Evolutionary conservation across 495 filamentous ascomycete species (phyloP), one percentile per base, ranked within the genome.

Genomic region (Usnea hakonensis): DNA sequence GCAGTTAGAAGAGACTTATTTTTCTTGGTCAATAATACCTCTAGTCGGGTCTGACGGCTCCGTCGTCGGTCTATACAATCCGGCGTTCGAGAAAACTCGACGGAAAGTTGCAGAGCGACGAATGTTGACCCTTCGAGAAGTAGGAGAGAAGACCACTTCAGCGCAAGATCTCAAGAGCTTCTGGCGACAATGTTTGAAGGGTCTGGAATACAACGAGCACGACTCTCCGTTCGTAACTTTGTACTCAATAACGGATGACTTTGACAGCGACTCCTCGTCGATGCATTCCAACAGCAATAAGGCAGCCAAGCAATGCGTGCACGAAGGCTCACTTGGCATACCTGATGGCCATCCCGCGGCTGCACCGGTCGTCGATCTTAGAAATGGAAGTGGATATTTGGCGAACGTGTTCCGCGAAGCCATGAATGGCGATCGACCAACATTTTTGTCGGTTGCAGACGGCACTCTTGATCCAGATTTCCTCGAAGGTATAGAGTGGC

Each of bases 11-110:
- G 87, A 90, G 70, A 81, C 84, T 0, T 87, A 83, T 67, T 88
- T 88, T 70, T 81, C 80, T 58, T 88, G 85, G 85, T 82, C 81
- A 1, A 80, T 88, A 57, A 83, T 87, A 14, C 85, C 85, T 14
- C 71, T 88, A 52, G 78, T 88, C n/a, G 85, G 84, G 2, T 75
- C 72, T 17, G 80, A 86, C 64, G 85, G 85, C 2, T 74, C 74
- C 10, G 82, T 86, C 28, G 77, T 82, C n/a, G 85, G 83, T n/a
- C 69, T 87, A 2, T 87, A 84, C 64, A 87, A 88, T 65, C 85
- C 85, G 23, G 81, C 83, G 0, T 88, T 88, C 62, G 85, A 88
- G 57, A 86, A 86, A 65, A 87, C 85, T 3, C 70, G 83, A 41
- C 77, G 84, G 35, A 87, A 83, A 68, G 77, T 88, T 55, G 82